These are phyloP conservation scores for Neodidymelliopsis sp. DNA, from an alignment of 2,329 filamentous ascomycete genomes.

Conservation along the genomic window DNA sequence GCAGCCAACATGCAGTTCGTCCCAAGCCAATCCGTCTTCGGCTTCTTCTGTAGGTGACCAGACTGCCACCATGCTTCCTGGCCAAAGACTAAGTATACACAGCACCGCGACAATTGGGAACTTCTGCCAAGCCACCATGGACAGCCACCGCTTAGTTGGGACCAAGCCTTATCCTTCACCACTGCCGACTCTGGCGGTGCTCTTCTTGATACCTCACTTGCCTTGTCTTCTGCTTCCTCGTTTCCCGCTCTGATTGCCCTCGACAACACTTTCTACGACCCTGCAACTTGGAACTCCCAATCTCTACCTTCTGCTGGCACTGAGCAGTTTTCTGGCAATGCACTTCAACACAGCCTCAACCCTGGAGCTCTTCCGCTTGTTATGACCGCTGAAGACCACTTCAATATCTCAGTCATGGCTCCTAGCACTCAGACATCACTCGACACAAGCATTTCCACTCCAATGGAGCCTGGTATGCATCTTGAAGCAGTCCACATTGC, in stretches of 20 bases:
- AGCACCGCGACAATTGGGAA: constrained; percentile 33
- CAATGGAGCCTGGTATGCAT: constrained; percentile 38
- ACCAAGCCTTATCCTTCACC: constrained; percentile 37
- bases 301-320: constrained; percentile 25
- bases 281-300: constrained; percentile 36
- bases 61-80: not conserved
- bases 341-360: constrained; percentile 22
- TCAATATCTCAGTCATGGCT: constrained; percentile 30
- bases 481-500: not conserved
- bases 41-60: constrained; percentile 31
- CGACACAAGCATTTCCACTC: constrained; percentile 28
- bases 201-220: constrained; percentile 29
- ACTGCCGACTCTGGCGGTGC: constrained; percentile 28
- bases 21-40: constrained; percentile 25
- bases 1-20: constrained; percentile 29
- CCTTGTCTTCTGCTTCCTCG: constrained; percentile 34
- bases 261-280: constrained; percentile 29
- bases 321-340: constrained; percentile 32
- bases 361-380: constrained; percentile 22
- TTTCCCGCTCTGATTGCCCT: constrained; percentile 27
- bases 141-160: constrained; percentile 37
- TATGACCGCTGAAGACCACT: constrained; percentile 20
- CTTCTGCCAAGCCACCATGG: constrained; percentile 35
- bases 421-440: constrained; percentile 21
- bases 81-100: not conserved